Evolutionary conservation across 257 asterid genomes (phyloP), one percentile per base, ranked within the genome.

Genomic region (Penstemon eatonii): DNA sequence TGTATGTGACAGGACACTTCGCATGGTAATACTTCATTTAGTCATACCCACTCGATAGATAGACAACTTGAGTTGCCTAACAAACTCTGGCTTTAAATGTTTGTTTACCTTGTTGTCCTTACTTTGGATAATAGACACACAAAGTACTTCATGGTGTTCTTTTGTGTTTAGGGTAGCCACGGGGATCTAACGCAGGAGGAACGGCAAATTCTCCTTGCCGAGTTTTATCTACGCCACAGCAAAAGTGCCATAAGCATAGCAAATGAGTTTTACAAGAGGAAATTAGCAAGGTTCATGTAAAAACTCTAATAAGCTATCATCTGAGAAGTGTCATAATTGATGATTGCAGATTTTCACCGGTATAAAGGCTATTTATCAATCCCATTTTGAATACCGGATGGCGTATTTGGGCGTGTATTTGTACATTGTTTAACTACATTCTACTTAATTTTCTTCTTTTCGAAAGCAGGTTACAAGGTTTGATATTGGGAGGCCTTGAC

Each of bases 201-300:
- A 60, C 81, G 89, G 47, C 90, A 84, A 81, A 85, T 87, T 67
- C 87, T 93, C 52, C 89, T 93, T 25, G 96, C 99, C 1, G 99
- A 93, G 79, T 90, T 90, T 69, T 88, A 78, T 74, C 84, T 93
- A 57, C 99, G 97, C 62, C 99, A 90, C 79, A 93, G 78, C 77
- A 67, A 65, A 10, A 84, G 71, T 73, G 67, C 97, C 65, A 73
- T 83, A 46, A 78, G 81, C 64, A 80, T 88, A 61, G 95, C 89
- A 18, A 74, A 74, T 59, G 97, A 88, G 77, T 90, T 74, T 78
- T 85, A 89, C 15, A 79, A 78, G 63, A 79, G 97, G 78, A 87
- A 85, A 85, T 45, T 73, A 57, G 68, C 71, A 13, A 33, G 55
- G 40, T 69, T 76, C 11, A 46, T 55, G 40, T 82, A 88, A 4